Evolutionary conservation across 2,329 filamentous ascomycete genomes (phyloP).

Genomic region (Beauveria australis): DNA sequence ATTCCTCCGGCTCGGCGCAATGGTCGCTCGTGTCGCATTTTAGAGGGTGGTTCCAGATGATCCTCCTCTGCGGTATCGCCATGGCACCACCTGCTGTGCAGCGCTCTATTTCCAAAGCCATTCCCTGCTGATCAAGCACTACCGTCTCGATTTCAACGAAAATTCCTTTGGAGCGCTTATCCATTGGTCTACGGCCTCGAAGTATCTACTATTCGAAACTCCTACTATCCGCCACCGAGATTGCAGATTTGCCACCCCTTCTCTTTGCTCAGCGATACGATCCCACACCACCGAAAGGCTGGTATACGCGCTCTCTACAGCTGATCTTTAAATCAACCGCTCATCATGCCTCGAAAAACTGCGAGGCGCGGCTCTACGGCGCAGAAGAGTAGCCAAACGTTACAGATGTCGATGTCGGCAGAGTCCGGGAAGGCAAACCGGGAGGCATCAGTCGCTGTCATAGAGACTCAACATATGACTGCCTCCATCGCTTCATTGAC

Average conservation of each 20-base stretch:
- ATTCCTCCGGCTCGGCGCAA: conserved; percentile 13
- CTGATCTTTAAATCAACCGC: background rate
- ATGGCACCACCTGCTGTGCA: conserved; percentile 47
- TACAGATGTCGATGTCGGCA: conserved; percentile 18
- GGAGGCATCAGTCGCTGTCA: conserved; percentile 29
- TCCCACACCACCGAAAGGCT: conserved; percentile 11
- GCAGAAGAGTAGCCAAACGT: conserved; percentile 1
- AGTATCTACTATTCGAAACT: background rate
- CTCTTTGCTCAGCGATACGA: background rate
- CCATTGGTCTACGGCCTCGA: background rate
- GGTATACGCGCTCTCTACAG: background rate
- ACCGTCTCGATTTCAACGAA: background rate
- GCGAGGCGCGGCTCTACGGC: conserved; percentile 26
- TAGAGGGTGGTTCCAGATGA: conserved; percentile 44
- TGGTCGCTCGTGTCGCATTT: conserved; percentile 36
- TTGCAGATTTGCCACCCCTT: conserved; percentile 5
- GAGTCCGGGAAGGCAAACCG: conserved; percentile 17
- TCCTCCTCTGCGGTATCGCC: conserved; percentile 30
- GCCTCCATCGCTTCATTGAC: conserved; percentile 36
- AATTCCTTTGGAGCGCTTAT: too few species aligned
- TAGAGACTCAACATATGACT: conserved; percentile 32
- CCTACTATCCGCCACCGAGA: background rate
- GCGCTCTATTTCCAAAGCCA: background rate
- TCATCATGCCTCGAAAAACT: conserved; percentile 17
- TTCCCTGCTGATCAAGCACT: background rate